Conservation (phyloP, 1,284 basidiomycete species). For the Ustilago crameri region DNA sequence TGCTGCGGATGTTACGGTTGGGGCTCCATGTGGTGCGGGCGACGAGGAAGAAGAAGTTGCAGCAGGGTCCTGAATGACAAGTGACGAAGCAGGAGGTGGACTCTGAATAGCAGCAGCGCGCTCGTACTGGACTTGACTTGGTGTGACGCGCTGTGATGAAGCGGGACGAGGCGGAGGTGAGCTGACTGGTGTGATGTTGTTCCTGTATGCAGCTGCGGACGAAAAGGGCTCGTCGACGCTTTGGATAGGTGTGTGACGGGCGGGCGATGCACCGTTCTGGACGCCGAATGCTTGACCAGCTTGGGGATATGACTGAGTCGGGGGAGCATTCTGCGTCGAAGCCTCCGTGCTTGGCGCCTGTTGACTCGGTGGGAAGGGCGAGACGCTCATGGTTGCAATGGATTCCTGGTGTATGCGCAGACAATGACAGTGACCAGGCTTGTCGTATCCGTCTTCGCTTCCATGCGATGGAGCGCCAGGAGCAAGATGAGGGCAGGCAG, state of each 20-base stretch:
- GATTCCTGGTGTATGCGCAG: neutral
- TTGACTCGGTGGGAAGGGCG: slow-evolving; percentile 24
- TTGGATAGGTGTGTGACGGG: neutral
- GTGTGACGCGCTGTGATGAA: neutral
- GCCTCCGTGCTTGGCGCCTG: neutral
- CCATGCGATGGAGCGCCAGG: slow-evolving; percentile 1
- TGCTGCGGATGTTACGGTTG: neutral
- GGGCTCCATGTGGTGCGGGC: slow-evolving; percentile 5
- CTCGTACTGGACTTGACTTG: slow-evolving; percentile 9
- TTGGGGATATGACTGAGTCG: neutral
- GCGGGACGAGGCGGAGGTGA: slow-evolving; percentile 19
- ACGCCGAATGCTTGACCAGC: neutral
- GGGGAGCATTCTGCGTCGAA: neutral
- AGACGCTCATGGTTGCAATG: slow-evolving; percentile 29
- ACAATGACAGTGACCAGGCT: neutral
- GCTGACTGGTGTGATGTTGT: slow-evolving; percentile 7
- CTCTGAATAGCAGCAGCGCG: slow-evolving; percentile 9
- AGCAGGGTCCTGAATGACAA: slow-evolving; percentile 25
- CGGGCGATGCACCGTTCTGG: neutral
- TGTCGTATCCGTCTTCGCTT: slow-evolving; percentile 3
- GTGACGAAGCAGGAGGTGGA: slow-evolving; percentile 22
- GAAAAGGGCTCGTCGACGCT: slow-evolving; percentile 25
- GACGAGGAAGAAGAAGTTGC: slow-evolving; percentile 6
- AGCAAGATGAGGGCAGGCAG: neutral
- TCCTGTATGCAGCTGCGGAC: slow-evolving; percentile 35